Evolutionary conservation across 768 basidiomycete species (phyloP), one percentile per base, ranked within the genome.

Genomic region (Suillus alpinus): DNA sequence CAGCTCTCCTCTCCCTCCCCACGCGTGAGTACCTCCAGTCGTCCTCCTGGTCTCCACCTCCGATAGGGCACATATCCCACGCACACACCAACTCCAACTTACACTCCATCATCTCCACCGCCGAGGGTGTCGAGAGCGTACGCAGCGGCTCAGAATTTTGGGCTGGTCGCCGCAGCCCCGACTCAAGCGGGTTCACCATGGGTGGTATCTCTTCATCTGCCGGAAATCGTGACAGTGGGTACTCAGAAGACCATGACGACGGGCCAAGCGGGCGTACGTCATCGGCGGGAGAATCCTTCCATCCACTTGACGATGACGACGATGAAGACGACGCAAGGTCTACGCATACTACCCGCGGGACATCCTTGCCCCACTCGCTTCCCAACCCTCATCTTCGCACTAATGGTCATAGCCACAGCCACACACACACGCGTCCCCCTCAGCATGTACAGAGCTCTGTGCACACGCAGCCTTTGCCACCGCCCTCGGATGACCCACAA

Each of bases 1-100:
- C 88, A 1, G 92, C 92, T 0, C 86, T 91, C 4, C 81, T 94
- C 58, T 91, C 89, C 16, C 73, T 94, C 7, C 92, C 92, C 0
- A 93, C 92, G 0, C 83, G 83, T 65, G 92, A 94, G 66, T 94
- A 94, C 72, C 91, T 92, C 69, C 92, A 94, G 64, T 87, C 86
- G 65, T 91, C 90, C 0, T 86, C 88, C 1, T 94, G 92, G 91
- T 83, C 75, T 1, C 67, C 72, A 37, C 57, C 55, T 41, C 59
- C 71, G 29, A 60, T 68, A 52, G 37, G 40, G 20, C 57, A 14
- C 10, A 65, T 63, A 29, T 66, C 63, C 46, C 62, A 68, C 56
- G 64, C 64, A 18, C 69, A 70, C 53, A 58, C 58, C 47, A 26
- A 18, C 10, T 73, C 70, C 2, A 60, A 40, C 46, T 46, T 58